phyloP scores from a whole-genome alignment of 2,329 filamentous ascomycete genomes.

The Venturia asperata region DNA sequence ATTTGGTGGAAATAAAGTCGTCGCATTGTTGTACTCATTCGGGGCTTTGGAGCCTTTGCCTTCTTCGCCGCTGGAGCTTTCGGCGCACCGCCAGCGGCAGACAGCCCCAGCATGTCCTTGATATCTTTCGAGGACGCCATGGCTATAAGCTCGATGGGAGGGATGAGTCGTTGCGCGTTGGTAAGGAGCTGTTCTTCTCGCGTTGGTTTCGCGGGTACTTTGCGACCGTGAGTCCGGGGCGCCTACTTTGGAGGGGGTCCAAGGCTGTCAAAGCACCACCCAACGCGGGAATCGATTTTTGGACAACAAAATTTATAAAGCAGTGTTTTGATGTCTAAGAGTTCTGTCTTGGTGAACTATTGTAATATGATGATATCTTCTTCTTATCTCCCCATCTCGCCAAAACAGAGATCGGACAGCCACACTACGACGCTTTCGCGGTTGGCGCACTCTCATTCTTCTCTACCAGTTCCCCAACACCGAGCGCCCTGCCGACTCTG shows the following conservation, averaged over 20 bases:
- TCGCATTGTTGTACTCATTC: conserved; percentile 14
- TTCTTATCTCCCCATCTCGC: neutral
- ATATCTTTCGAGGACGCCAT: conserved; percentile 24
- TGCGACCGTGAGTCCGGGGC: conserved; percentile 1
- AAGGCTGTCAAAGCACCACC: neutral
- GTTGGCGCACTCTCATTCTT: conserved; percentile 53
- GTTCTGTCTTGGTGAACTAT: neutral
- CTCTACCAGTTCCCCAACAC: conserved; percentile 70
- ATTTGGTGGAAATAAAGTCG: neutral
- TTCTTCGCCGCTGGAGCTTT: conserved; percentile 19
- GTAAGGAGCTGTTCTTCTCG: neutral
- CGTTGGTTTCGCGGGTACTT: neutral
- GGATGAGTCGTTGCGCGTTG: neutral
- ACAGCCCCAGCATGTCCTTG: conserved; percentile 23
- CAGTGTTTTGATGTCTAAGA: neutral
- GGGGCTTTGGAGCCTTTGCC: conserved; percentile 19
- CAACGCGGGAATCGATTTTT: neutral
- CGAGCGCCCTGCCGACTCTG: conserved; percentile 71
- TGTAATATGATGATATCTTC: neutral
- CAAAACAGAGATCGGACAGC: neutral
- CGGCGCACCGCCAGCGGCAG: conserved; percentile 18
- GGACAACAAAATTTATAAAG: neutral
- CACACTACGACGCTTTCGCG: conserved; percentile 7
- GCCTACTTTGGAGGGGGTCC: neutral
- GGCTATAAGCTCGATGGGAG: neutral